These are phyloP conservation scores for Dictyostelium firmibasis DNA, from an alignment of 78 protist genomes.

Conservation along the genomic window DNA sequence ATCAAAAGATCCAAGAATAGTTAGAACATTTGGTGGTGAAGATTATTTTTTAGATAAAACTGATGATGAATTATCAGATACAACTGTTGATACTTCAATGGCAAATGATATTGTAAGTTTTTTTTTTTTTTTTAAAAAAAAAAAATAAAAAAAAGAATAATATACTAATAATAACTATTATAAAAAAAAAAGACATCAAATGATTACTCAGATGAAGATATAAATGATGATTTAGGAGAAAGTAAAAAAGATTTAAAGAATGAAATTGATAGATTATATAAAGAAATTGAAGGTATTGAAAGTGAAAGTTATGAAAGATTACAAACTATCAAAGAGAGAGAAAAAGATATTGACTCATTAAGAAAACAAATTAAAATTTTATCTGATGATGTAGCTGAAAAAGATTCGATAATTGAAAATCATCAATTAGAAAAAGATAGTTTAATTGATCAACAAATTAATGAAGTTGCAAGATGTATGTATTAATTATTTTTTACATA, in stretches of 20 bases:
- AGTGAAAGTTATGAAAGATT: conserved; percentile 27
- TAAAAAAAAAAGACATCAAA: conserved; percentile 26
- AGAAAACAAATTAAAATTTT: conserved; percentile 24
- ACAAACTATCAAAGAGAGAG: conserved; percentile 18
- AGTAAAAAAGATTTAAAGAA: conserved; percentile 55
- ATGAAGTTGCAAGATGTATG: conserved; percentile 12
- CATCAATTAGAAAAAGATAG: conserved; percentile 37
- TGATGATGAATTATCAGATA: conserved; percentile 43
- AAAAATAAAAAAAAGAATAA: too few species aligned
- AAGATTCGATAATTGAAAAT: conserved; percentile 12
- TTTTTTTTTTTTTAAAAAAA: background rate
- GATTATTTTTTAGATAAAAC: conserved; percentile 70
- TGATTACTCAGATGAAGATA: conserved; percentile 68
- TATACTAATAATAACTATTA: background rate
- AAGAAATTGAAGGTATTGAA: conserved; percentile 41
- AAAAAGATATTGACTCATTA: conserved; percentile 21
- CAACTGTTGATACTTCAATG: conserved; percentile 47
- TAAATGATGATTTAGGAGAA: conserved; percentile 74
- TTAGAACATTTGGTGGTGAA: conserved; percentile 53
- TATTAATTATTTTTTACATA: background rate
- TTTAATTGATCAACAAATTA: conserved; percentile 10
- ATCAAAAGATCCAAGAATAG: conserved; percentile 74
- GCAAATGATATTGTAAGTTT: conserved; percentile 46
- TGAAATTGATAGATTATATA: conserved; percentile 35
- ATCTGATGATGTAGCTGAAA: background rate